Conservation (phyloP, 768 basidiomycete genomes). For the Mycena capillaripes region DNA sequence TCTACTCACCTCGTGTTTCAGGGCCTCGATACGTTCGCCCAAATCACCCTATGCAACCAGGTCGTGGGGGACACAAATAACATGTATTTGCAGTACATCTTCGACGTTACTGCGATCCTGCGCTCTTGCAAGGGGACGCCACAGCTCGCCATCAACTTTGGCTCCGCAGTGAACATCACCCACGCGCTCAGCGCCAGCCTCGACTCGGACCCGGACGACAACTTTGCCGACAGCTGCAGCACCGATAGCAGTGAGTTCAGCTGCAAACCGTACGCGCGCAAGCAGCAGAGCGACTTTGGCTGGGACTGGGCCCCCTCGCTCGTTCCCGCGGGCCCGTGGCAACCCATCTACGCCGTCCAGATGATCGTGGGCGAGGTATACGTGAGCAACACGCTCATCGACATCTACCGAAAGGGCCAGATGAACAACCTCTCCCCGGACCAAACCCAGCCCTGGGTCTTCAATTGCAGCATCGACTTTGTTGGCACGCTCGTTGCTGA, state of each 20-base stretch:
- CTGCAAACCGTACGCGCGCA: constrained; percentile 31
- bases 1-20: constrained; percentile 25
- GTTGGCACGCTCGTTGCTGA: constrained; percentile 5
- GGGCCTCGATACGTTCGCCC: constrained; percentile 25
- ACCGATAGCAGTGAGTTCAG: constrained; percentile 22
- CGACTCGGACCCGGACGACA: constrained; percentile 15
- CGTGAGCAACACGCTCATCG: constrained; percentile 25
- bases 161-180: constrained; percentile 26
- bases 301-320: constrained; percentile 30
- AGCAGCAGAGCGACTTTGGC: constrained; percentile 28
- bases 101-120: constrained; percentile 23
- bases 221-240: constrained; percentile 30
- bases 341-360: constrained; percentile 27
- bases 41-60: constrained; percentile 25
- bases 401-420: constrained; percentile 31
- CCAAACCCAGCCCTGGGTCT: constrained; percentile 23
- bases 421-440: constrained; percentile 21
- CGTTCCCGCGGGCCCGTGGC: constrained; percentile 27
- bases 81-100: constrained; percentile 26
- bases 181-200: constrained; percentile 21
- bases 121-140: constrained; percentile 11
- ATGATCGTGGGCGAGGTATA: constrained; percentile 15
- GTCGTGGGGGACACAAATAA: constrained; percentile 26
- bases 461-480: constrained; percentile 23
- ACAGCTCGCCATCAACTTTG: constrained; percentile 18